phyloP scores from a whole-genome alignment of 371 early-diverging fungal species.

The Basidiobolus meristosporus region DNA sequence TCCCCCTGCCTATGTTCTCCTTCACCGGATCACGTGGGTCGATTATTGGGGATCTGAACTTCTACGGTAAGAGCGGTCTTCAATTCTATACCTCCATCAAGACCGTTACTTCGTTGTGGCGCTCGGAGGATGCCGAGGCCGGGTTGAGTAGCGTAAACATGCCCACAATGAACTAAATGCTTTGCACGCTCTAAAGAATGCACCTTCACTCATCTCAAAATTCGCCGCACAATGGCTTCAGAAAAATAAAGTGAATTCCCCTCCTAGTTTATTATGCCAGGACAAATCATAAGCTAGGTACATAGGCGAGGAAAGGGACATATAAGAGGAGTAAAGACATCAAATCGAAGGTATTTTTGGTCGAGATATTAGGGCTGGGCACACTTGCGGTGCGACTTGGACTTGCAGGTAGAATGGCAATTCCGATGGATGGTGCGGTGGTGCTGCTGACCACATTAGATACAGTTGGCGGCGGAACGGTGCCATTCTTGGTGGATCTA shows the following conservation, averaged over 20 bases:
- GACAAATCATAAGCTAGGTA: too few species aligned
- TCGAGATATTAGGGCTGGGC: too few species aligned
- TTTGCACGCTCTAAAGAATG: not conserved
- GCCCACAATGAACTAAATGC: conserved; percentile 33
- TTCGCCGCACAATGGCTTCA: not conserved
- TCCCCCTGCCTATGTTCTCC: conserved; percentile 94
- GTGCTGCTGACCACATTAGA: too few species aligned
- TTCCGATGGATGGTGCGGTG: too few species aligned
- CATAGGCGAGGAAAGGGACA: too few species aligned
- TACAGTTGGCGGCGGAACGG: too few species aligned
- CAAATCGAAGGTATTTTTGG: too few species aligned
- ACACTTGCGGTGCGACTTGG: too few species aligned
- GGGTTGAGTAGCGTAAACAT: conserved; percentile 49
- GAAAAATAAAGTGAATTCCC: not conserved
- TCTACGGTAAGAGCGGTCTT: conserved; percentile 58
- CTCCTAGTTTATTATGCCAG: not conserved
- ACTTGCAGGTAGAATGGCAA: too few species aligned
- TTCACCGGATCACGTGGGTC: conserved; percentile 90
- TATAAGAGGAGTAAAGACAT: too few species aligned
- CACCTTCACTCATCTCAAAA: not conserved
- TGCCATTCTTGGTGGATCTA: not conserved
- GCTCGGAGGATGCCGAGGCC: conserved; percentile 55
- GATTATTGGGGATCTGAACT: conserved; percentile 90
- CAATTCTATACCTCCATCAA: conserved; percentile 85
- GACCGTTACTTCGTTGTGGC: conserved; percentile 88